These are phyloP conservation scores for Hymenoscyphus infarciens DNA, from an alignment of 2,329 filamentous ascomycete species.

Conservation along the genomic window DNA sequence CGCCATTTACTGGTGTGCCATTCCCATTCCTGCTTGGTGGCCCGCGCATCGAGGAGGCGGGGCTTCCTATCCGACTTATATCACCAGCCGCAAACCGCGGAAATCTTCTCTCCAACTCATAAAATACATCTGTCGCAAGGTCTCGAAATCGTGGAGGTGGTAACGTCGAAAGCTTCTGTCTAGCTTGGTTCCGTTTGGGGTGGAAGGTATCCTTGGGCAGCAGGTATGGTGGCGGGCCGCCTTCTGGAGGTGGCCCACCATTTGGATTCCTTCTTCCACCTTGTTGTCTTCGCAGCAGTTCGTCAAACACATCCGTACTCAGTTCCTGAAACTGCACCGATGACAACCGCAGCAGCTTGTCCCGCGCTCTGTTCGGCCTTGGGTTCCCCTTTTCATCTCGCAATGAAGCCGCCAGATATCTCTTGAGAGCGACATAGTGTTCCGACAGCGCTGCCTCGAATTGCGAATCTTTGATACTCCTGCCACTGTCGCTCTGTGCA, in stretches of 20 bases:
- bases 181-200: constrained; percentile 95
- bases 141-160: constrained; percentile 85
- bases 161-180: constrained; percentile 88
- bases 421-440: constrained; percentile 77
- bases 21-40: constrained; percentile 55
- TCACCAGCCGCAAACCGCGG: constrained; percentile 73
- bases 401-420: constrained; percentile 58
- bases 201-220: constrained; percentile 87
- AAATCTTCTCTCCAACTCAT: constrained; percentile 86
- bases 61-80: constrained; percentile 65
- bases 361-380: constrained; percentile 82
- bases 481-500: constrained; percentile 62
- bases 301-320: constrained; percentile 96
- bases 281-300: constrained; percentile 82
- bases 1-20: constrained; percentile 58
- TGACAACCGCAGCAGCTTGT: constrained; percentile 88
- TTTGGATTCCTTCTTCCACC: constrained; percentile 53
- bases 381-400: constrained; percentile 72
- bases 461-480: constrained; percentile 61
- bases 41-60: constrained; percentile 56
- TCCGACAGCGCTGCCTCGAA: constrained; percentile 64
- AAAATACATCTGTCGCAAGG: constrained; percentile 92
- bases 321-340: constrained; percentile 94
- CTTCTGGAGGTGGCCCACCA: constrained; percentile 43
- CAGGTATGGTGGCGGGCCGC: constrained; percentile 65